These are phyloP conservation scores for Fusarium secorum DNA, from an alignment of 2,329 filamentous ascomycete genomes.

Conservation along the genomic window DNA sequence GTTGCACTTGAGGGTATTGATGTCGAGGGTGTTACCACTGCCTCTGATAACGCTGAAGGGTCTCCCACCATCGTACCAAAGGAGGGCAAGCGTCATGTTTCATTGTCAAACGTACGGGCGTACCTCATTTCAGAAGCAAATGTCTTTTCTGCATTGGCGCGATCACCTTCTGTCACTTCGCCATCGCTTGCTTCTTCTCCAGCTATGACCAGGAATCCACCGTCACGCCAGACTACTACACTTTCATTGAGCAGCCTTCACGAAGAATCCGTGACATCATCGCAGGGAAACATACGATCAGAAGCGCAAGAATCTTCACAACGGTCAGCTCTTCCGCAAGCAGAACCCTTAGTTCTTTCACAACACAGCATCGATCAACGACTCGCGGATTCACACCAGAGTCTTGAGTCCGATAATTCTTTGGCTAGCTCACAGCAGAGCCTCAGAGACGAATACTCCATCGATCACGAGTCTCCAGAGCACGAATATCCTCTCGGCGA, in stretches of 20 bases:
- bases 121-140: slow-evolving; percentile 73
- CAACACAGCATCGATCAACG: slow-evolving; percentile 20
- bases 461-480: slow-evolving; percentile 34
- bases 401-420: slow-evolving; percentile 24
- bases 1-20: slow-evolving; percentile 70
- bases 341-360: background rate
- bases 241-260: slow-evolving; percentile 43
- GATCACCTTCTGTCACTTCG: slow-evolving; percentile 61
- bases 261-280: slow-evolving; percentile 37
- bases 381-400: slow-evolving; percentile 32
- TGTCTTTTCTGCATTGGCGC: slow-evolving; percentile 67
- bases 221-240: slow-evolving; percentile 45
- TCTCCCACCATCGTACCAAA: slow-evolving; percentile 56
- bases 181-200: slow-evolving; percentile 61
- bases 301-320: slow-evolving; percentile 30
- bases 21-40: slow-evolving; percentile 70
- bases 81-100: slow-evolving; percentile 71
- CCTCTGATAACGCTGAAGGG: slow-evolving; percentile 42
- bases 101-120: slow-evolving; percentile 69
- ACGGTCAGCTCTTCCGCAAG: slow-evolving; percentile 33
- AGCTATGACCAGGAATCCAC: slow-evolving; percentile 50
- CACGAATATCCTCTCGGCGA: slow-evolving; percentile 50
- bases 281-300: slow-evolving; percentile 40
- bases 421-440: slow-evolving; percentile 38
- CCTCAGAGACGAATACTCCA: slow-evolving; percentile 36